These are phyloP conservation scores for Aspergillus haitiensis DNA, from an alignment of 495 filamentous ascomycete genomes.

Conservation along the genomic window DNA sequence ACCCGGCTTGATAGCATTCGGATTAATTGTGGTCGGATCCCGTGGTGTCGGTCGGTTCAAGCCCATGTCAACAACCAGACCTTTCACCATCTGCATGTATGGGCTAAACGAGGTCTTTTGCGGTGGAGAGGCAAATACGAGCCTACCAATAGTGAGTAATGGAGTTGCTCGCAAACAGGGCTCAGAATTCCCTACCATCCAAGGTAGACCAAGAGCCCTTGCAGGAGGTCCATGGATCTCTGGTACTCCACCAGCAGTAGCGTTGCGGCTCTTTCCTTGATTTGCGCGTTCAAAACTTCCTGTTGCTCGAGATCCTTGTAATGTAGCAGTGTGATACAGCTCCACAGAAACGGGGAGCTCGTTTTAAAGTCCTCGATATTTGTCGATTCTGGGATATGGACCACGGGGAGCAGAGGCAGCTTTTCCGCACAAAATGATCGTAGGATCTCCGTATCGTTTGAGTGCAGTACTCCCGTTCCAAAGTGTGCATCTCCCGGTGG, in stretches of 20 bases:
- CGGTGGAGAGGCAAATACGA: slow-evolving; percentile 7
- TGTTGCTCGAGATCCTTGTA: not conserved
- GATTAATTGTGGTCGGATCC: not conserved
- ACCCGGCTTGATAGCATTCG: slow-evolving; percentile 5
- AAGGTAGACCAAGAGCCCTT: slow-evolving; percentile 16
- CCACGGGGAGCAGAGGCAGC: slow-evolving; percentile 6
- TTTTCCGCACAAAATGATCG: not conserved
- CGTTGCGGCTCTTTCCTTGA: slow-evolving; percentile 4
- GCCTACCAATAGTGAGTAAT: slow-evolving; percentile 1
- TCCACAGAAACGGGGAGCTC: slow-evolving; percentile 17
- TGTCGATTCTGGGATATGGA: slow-evolving; percentile 7
- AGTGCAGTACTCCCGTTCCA: too few species aligned
- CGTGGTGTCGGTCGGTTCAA: slow-evolving; percentile 13
- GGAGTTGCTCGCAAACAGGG: not conserved
- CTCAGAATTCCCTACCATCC: slow-evolving; percentile 2
- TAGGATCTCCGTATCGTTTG: slow-evolving; percentile 2
- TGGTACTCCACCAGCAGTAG: slow-evolving; percentile 13
- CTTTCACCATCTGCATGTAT: slow-evolving; percentile 15
- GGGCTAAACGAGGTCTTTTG: slow-evolving; percentile 12
- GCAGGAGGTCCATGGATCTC: slow-evolving; percentile 11
- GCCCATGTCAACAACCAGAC: slow-evolving; percentile 16
- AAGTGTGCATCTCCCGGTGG: not conserved
- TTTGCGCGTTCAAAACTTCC: not conserved
- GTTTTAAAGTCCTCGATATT: not conserved
- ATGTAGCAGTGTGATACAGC: slow-evolving; percentile 7